These are phyloP conservation scores for Citrus reticulata DNA, from an alignment of 345 rosid genomes.

Conservation along the genomic window DNA sequence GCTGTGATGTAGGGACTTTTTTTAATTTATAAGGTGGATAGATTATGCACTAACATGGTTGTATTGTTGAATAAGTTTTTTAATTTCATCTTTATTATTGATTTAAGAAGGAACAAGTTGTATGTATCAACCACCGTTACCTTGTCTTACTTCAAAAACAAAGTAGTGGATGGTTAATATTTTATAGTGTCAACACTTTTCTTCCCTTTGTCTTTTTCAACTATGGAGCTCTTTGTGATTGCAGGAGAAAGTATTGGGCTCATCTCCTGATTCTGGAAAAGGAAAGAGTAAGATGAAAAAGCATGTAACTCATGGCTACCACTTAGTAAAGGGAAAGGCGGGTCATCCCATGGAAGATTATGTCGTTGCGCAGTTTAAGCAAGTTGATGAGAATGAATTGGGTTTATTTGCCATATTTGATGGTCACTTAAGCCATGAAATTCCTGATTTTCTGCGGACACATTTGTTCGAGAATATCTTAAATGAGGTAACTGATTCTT, in stretches of 20 bases:
- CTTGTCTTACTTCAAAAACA: neutral
- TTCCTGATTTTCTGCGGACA: slow-evolving; percentile 67
- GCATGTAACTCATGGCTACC: slow-evolving; percentile 73
- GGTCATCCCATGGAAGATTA: slow-evolving; percentile 86
- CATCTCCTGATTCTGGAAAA: slow-evolving; percentile 74
- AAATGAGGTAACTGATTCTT: slow-evolving; percentile 50
- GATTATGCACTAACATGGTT: no score
- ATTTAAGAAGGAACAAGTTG: neutral
- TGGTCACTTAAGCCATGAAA: slow-evolving; percentile 76
- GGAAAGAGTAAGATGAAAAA: slow-evolving; percentile 88
- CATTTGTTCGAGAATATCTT: slow-evolving; percentile 83
- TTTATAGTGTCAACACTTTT: neutral
- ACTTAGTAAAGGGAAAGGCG: slow-evolving; percentile 76
- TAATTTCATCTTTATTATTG: neutral
- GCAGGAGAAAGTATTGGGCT: slow-evolving; percentile 73
- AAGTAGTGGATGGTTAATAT: neutral
- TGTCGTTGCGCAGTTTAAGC: slow-evolving; percentile 68
- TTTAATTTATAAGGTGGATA: neutral
- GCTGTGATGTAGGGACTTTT: neutral
- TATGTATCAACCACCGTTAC: neutral
- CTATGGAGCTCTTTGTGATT: neutral
- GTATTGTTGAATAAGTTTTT: neutral
- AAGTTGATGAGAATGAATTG: slow-evolving; percentile 70
- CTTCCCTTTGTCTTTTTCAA: neutral
- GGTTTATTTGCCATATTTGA: slow-evolving; percentile 93